Evolutionary conservation across 2,329 filamentous ascomycete species (phyloP), one percentile per base, ranked within the genome.

Genomic region (Pseudogymnoascus sp.): DNA sequence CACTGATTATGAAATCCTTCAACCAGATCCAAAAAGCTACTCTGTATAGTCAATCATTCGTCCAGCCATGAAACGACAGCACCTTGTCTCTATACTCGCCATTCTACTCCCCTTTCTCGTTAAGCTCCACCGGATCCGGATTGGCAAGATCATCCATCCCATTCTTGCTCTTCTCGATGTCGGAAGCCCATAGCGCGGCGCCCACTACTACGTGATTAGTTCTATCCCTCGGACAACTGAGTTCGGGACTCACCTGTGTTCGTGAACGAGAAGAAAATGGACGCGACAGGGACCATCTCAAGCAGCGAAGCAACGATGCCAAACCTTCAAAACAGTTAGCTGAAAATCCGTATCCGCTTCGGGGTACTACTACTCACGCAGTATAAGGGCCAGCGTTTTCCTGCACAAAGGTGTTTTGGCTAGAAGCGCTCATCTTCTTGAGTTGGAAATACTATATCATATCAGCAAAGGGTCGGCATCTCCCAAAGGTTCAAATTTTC

Each of bases 111-210:
- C 26, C 46, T 17, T 56, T 56, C 6, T 17, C 10, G 11, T 56
- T 35, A 15, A 56, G 50, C 29, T 56, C 29, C 29, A 56, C 2
- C 1, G 50, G 35, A 35, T 35, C 29, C 11, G 50, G 50, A 13
- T 56, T 56, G 17, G 50, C 29, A 56, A 56, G 9, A 56, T 56
- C 50, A 56, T 56, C 50, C 62, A 64, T 64, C 4, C 46, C 38
- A 35, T 35, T 53, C 19, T 50, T 19, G 40, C 59, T 64, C n/a
- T 62, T 64, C 62, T 96, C 91, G 64, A 96, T 84, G 74, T 96
- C 92, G 17, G 91, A 90, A 42, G 93, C 93, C 92, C 92, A 97
- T n/a, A 97, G 78, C 7, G 93, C 93, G 62, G 93, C 93, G 7
- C 92, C 93, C 64, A 96, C 91, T 87, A 59, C 0, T 3, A 56